Evolutionary conservation across 2,329 filamentous ascomycete genomes (phyloP), one percentile per base, ranked within the genome.

Genomic region (Microsporum audouinii): DNA sequence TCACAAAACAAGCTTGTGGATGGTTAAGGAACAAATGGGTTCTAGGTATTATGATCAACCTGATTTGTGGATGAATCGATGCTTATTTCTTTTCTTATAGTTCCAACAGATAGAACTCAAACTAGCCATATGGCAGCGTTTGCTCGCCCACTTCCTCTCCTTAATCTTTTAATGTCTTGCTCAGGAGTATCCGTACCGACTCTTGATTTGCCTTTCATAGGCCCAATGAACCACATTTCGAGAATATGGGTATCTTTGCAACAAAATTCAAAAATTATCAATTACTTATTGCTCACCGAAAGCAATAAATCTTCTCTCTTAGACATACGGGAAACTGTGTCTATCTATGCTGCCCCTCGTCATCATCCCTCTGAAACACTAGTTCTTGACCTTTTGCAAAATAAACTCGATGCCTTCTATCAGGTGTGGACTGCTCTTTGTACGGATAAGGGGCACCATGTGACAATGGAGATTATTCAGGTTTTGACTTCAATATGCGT

Each of bases 21-120:
- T 99, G 94, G 94, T 72, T 94, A 0, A 85, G 91, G 67, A 82
- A 85, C 38, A 86, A 82, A 68, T 99, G 92, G 91, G 85, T 85
- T 65, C 88, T 91, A 65, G 85, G 89, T 92, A 78, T 71, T 82
- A 72, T 60, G 31, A 33, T 23, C 57, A 38, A 31, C 41, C 33
- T 58, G 7, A 27, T 43, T 29, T 36, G 12, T 3, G 27, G 14
- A 31, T 49, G 14, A 43, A 41, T 27, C 34, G 29, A 23, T 43
- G 27, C 47, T 60, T 27, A 60, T 34, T 43, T 23, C 12, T 14
- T 23, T 29, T 51, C 3, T 41, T 45, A 51, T 64, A 88, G 85
- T 79, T 43, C 75, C 73, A 64, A 74, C 77, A 17, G 89, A 95
- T 68, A 77, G 82, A 60, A 76, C 79, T 3, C 89, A 88, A 71